These are phyloP conservation scores for Saccharomycopsis olivae DNA, from an alignment of 805 yeast species.

Conservation along the genomic window DNA sequence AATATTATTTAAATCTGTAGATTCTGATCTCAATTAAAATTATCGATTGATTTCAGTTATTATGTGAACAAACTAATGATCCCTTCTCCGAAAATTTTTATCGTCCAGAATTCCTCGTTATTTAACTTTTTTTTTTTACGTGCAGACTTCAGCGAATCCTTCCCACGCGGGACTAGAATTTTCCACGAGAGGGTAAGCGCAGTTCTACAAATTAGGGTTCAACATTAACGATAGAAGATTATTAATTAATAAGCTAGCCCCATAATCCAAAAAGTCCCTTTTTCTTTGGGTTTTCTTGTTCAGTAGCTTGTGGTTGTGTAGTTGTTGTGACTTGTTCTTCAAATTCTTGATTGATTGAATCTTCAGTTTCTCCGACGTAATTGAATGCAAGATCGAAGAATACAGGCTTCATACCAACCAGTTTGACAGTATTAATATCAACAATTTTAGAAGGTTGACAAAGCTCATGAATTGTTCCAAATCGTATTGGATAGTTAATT, in stretches of 20 bases:
- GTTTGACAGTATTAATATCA: constrained; percentile 30
- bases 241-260: constrained; percentile 31
- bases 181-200: too few species aligned
- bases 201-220: too few species aligned
- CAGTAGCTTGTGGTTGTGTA: neutral
- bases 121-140: too few species aligned
- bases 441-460: constrained; percentile 18
- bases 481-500: constrained; percentile 21
- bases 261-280: constrained; percentile 68
- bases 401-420: constrained; percentile 77
- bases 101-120: too few species aligned
- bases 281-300: constrained; percentile 30
- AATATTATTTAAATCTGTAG: too few species aligned
- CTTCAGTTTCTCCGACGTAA: constrained; percentile 40
- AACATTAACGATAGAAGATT: too few species aligned
- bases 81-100: too few species aligned
- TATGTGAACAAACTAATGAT: too few species aligned
- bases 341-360: constrained; percentile 15
- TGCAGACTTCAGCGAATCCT: too few species aligned
- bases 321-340: neutral
- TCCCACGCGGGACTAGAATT: too few species aligned
- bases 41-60: too few species aligned
- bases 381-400: constrained; percentile 86
- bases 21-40: too few species aligned
- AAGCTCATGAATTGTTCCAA: constrained; percentile 22